Conservation (phyloP, 306 rosid genomes). For the Rosa persica region DNA sequence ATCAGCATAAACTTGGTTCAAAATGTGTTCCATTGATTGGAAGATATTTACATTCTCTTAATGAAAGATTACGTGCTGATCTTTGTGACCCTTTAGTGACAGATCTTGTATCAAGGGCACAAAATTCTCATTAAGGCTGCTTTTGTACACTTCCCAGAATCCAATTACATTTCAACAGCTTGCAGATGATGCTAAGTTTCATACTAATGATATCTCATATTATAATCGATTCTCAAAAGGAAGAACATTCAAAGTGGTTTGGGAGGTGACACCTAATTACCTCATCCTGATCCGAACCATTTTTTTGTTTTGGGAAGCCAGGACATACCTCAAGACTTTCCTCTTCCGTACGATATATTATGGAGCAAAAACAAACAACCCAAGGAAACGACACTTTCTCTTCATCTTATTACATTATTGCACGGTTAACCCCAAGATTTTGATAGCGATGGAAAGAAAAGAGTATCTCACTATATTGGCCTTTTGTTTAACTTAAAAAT, state of each 20-base stretch:
- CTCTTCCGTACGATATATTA: not conserved
- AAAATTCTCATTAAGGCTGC: not conserved
- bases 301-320: conserved; percentile 20
- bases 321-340: not conserved
- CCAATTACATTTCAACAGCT: not conserved
- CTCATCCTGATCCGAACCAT: not conserved
- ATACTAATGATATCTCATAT: not conserved
- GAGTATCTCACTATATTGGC: conserved; percentile 39
- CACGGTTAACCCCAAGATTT: not conserved
- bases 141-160: not conserved
- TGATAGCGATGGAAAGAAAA: conserved; percentile 9
- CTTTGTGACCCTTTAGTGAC: not conserved
- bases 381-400: conserved; percentile 14
- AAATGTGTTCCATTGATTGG: not conserved
- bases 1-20: not conserved
- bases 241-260: not conserved
- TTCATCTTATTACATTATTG: conserved; percentile 4
- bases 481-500: conserved; percentile 25
- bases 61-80: not conserved
- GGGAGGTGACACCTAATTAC: not conserved
- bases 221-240: not conserved
- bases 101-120: not conserved
- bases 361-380: conserved; percentile 6
- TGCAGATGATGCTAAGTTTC: not conserved
- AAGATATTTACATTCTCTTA: not conserved